phyloP scores from a whole-genome alignment of 225 moss, liverwort and hornwort genomes.

The Lunularia cruciata region DNA sequence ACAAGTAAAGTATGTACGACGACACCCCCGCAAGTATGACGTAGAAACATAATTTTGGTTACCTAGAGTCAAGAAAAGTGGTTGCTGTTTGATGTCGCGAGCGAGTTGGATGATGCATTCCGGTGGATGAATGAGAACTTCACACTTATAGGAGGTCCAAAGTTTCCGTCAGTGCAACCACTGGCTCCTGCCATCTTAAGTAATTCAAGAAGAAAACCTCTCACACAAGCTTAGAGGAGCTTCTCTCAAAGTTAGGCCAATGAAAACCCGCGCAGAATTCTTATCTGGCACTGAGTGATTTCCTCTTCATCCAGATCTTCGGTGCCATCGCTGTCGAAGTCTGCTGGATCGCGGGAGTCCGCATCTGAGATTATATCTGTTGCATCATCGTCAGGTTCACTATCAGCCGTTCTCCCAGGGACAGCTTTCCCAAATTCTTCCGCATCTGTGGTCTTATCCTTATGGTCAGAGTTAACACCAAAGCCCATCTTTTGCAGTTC shows the following conservation, averaged over 20 bases:
- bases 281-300: constrained; percentile 26
- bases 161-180: too few species aligned
- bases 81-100: too few species aligned
- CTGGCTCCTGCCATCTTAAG: too few species aligned
- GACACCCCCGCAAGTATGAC: too few species aligned
- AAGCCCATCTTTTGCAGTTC: constrained; percentile 52
- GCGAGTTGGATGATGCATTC: too few species aligned
- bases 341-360: constrained; percentile 49
- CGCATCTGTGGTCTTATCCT: background rate
- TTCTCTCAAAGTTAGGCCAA: constrained; percentile 10
- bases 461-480: background rate
- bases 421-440: constrained; percentile 4
- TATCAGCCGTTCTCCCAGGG: constrained; percentile 12
- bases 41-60: too few species aligned
- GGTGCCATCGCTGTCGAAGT: constrained; percentile 49
- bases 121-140: too few species aligned
- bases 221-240: background rate
- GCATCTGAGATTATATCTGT: constrained; percentile 53
- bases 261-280: constrained; percentile 22
- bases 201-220: too few species aligned
- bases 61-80: too few species aligned
- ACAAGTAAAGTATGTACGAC: too few species aligned
- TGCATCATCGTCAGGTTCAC: constrained; percentile 51
- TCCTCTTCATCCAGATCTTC: constrained; percentile 38
- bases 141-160: too few species aligned